Evolutionary conservation across 192 early-diverging fungal species (phyloP).

Genomic region (Rhizophagus sp.): DNA sequence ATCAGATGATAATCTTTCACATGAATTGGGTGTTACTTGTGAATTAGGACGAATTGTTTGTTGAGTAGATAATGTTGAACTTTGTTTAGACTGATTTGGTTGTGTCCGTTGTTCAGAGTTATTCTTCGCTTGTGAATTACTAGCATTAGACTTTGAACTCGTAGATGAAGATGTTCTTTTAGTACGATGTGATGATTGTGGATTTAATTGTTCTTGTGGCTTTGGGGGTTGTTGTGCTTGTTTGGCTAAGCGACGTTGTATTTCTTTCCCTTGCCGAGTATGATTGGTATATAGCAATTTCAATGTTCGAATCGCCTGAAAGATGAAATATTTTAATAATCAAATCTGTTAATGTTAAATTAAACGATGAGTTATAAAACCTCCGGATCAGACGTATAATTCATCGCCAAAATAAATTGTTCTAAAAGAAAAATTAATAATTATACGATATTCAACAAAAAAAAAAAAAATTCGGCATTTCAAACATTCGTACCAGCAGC

Average conservation of each 20-base stretch:
- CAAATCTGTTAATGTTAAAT: not conserved
- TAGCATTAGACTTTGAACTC: not conserved
- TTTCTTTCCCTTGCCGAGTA: slow-evolving; percentile 63
- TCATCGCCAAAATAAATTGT: slow-evolving; percentile 60
- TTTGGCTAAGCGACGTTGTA: slow-evolving; percentile 53
- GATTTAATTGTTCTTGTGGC: slow-evolving; percentile 20
- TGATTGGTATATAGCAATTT: slow-evolving; percentile 69
- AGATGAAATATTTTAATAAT: not conserved
- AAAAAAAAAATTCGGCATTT: not conserved
- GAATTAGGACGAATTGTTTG: not conserved
- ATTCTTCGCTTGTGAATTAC: not conserved
- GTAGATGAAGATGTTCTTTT: slow-evolving; percentile 1
- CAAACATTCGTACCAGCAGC: slow-evolving; percentile 58
- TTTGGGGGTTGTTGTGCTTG: slow-evolving; percentile 27
- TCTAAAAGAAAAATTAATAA: slow-evolving; percentile 32
- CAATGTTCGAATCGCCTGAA: slow-evolving; percentile 62
- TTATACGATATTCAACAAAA: not conserved
- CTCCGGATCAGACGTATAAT: slow-evolving; percentile 59
- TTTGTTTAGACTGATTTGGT: slow-evolving; percentile 1
- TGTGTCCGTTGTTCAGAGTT: slow-evolving; percentile 6
- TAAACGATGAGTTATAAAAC: slow-evolving; percentile 29
- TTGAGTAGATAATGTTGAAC: not conserved
- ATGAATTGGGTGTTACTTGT: not conserved
- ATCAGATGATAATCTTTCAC: not conserved
- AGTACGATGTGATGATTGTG: slow-evolving; percentile 16